Evolutionary conservation across 2,329 filamentous ascomycete genomes (phyloP).

Genomic region (Fusarium neocosmosporiellum): DNA sequence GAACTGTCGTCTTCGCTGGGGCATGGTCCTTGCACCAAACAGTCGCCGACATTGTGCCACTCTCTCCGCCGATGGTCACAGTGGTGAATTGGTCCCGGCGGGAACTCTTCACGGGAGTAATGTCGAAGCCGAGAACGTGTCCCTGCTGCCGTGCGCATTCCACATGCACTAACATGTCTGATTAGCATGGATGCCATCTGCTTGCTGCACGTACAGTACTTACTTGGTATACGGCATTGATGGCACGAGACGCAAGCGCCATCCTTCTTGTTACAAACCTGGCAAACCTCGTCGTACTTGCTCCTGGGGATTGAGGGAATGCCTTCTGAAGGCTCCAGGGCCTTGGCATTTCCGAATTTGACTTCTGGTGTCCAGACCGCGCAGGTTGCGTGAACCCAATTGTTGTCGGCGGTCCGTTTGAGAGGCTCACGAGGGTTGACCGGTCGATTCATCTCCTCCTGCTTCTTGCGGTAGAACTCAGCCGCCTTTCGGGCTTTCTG

Average conservation of each 20-base stretch:
- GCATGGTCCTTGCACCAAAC: slow-evolving; percentile 93
- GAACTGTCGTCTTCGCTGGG: slow-evolving; percentile 76
- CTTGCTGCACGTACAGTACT: slow-evolving; percentile 33
- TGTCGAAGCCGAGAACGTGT: slow-evolving; percentile 88
- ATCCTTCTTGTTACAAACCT: slow-evolving; percentile 78
- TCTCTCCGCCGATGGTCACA: slow-evolving; percentile 83
- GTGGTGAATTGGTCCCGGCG: slow-evolving; percentile 83
- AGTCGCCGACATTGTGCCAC: slow-evolving; percentile 83
- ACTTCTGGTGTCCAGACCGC: slow-evolving; percentile 93
- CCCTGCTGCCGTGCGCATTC: slow-evolving; percentile 89
- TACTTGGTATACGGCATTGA: slow-evolving; percentile 70
- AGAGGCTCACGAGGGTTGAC: slow-evolving; percentile 87
- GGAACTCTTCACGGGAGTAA: slow-evolving; percentile 89
- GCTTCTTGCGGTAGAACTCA: slow-evolving; percentile 84
- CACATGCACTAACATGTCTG: slow-evolving; percentile 74
- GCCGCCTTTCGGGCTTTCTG: slow-evolving; percentile 83
- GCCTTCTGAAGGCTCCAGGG: slow-evolving; percentile 88
- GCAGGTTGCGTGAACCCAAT: slow-evolving; percentile 97
- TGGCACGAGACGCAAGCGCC: slow-evolving; percentile 89
- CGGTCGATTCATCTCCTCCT: slow-evolving; percentile 86
- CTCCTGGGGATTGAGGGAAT: slow-evolving; percentile 82
- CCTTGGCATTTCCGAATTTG: slow-evolving; percentile 87
- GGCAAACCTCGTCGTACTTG: slow-evolving; percentile 82
- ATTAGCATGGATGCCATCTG: slow-evolving; percentile 16
- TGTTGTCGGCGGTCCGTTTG: slow-evolving; percentile 95